Evolutionary conservation across 1,139 yeast species (phyloP).

Genomic region (Yamadazyma siamensis): DNA sequence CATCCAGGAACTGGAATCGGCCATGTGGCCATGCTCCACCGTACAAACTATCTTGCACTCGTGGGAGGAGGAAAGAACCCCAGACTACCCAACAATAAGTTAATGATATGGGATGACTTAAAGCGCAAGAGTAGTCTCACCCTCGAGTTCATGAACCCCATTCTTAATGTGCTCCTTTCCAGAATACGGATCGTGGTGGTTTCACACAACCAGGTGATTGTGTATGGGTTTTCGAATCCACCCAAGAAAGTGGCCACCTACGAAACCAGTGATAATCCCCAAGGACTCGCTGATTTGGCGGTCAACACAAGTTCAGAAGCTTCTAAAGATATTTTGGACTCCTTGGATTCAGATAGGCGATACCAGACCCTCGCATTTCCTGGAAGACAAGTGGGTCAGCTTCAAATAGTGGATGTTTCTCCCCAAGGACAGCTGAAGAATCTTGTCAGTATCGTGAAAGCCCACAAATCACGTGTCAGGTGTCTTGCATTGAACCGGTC

Average conservation of each 20-base stretch:
- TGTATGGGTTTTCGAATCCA: conserved; percentile 78
- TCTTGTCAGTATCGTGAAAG: conserved; percentile 71
- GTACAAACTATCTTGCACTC: conserved; percentile 84
- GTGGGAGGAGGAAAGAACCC: conserved; percentile 89
- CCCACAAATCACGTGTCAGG: conserved; percentile 72
- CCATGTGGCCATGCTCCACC: conserved; percentile 73
- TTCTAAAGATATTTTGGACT: conserved; percentile 1
- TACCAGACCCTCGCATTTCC: conserved; percentile 70
- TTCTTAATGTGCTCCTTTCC: conserved; percentile 69
- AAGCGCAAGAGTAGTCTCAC: conserved; percentile 72
- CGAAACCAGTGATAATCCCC: conserved; percentile 67
- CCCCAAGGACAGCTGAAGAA: conserved; percentile 60
- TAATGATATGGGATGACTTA: conserved; percentile 88
- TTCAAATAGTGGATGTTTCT: conserved; percentile 70
- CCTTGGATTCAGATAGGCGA: conserved; percentile 17
- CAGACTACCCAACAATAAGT: conserved; percentile 69
- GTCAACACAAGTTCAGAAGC: conserved; percentile 15
- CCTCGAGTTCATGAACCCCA: conserved; percentile 72
- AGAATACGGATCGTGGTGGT: conserved; percentile 74
- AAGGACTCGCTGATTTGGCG: conserved; percentile 67
- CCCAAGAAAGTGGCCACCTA: conserved; percentile 68
- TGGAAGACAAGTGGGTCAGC: conserved; percentile 65
- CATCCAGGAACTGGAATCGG: conserved; percentile 61
- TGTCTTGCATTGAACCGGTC: conserved; percentile 64
- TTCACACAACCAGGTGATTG: conserved; percentile 60